phyloP scores from a whole-genome alignment of 2,329 filamentous ascomycete genomes.

The Massarina eburnea region DNA sequence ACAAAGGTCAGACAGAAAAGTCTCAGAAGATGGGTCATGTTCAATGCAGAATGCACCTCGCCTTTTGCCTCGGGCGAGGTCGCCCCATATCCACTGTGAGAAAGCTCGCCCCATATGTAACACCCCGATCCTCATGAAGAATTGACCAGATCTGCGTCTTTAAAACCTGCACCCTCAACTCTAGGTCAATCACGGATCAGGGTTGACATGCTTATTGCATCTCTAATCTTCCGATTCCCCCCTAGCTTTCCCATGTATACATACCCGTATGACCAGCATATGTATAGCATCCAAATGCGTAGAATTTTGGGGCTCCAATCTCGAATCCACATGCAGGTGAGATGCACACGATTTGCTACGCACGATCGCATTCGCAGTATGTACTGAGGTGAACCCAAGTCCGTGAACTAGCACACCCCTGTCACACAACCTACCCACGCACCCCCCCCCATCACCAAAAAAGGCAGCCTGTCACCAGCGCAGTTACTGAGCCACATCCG shows the following conservation, averaged over 20 bases:
- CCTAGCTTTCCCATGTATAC: not conserved
- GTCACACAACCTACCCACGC: not conserved
- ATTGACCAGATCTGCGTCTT: not conserved
- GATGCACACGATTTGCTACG: slow-evolving; percentile 1
- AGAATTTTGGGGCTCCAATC: not conserved
- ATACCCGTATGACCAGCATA: not conserved
- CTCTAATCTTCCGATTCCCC: not conserved
- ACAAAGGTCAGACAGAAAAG: not conserved
- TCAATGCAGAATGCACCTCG: not conserved
- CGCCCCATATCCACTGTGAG: not conserved
- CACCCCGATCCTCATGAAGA: not conserved
- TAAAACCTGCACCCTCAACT: not conserved
- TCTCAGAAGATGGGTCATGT: not conserved
- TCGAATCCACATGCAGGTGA: not conserved
- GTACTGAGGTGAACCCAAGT: slow-evolving; percentile 4
- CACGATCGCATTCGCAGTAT: not conserved
- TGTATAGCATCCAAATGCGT: not conserved
- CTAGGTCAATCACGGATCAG: slow-evolving; percentile 1
- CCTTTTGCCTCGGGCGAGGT: not conserved
- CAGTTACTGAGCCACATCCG: not conserved
- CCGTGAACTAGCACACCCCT: not conserved
- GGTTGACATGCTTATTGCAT: not conserved
- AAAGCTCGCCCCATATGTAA: not conserved
- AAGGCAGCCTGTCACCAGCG: not conserved
- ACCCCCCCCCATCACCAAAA: not conserved